Conservation (phyloP, 176 grass and related monocot genomes). For the Typha latifolia region DNA sequence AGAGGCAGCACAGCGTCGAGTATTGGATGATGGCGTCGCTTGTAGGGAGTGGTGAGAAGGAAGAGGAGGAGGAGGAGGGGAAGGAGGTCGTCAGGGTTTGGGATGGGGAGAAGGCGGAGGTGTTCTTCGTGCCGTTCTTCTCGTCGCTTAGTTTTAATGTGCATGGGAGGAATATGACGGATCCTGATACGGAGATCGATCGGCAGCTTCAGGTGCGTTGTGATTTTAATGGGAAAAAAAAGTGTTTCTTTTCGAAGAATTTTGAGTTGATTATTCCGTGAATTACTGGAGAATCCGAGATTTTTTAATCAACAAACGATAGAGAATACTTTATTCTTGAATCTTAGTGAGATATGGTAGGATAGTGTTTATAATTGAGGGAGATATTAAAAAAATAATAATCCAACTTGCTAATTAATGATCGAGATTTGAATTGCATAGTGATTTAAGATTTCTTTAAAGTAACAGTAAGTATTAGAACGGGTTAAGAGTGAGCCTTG, state of each 20-base stretch:
- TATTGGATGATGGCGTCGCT: constrained; percentile 98
- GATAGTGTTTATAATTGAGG: no score
- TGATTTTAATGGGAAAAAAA: background rate
- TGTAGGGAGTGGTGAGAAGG: constrained; percentile 3
- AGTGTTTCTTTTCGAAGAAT: background rate
- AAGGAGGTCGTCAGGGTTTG: constrained; percentile 68
- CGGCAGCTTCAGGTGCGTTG: constrained; percentile 61
- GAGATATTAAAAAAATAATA: no score
- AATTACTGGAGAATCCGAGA: background rate
- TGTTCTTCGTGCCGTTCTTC: constrained; percentile 98
- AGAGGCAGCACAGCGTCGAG: constrained; percentile 86
- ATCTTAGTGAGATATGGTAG: no score
- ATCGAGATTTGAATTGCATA: no score
- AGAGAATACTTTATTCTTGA: background rate
- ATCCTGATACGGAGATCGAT: constrained; percentile 80
- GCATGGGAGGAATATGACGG: constrained; percentile 91
- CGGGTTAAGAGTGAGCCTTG: no score
- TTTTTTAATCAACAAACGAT: no score
- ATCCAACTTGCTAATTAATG: no score
- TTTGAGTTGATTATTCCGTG: background rate
- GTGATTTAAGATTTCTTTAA: no score
- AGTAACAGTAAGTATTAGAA: no score
- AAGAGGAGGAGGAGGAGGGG: background rate
- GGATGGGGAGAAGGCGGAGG: constrained; percentile 68
- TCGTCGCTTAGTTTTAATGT: constrained; percentile 97